Evolutionary conservation across 2,329 filamentous ascomycete species (phyloP).

Genomic region (Thermothelomyces thermophilus): DNA sequence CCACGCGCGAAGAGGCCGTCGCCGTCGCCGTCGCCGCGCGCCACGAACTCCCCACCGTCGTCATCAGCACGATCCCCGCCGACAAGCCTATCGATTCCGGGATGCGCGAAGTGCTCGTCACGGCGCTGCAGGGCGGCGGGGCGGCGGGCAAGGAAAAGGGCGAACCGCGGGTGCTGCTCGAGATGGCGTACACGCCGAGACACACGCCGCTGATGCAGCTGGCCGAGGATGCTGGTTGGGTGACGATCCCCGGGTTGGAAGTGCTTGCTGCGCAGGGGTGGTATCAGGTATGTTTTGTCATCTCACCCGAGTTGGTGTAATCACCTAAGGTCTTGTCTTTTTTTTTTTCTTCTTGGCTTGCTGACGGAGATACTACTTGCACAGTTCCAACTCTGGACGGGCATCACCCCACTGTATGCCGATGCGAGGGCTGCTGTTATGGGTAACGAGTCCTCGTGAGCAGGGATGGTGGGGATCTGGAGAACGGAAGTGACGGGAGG

Average conservation of each 20-base stretch:
- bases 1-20: slow-evolving; percentile 42
- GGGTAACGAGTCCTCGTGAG: slow-evolving; percentile 27
- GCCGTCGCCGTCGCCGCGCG: slow-evolving; percentile 41
- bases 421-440: slow-evolving; percentile 59
- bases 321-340: too few species aligned
- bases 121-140: slow-evolving; percentile 38
- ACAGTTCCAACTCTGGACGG: slow-evolving; percentile 79
- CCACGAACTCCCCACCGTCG: slow-evolving; percentile 55
- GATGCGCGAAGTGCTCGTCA: slow-evolving; percentile 59
- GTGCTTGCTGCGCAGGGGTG: slow-evolving; percentile 83
- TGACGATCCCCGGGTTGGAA: slow-evolving; percentile 78
- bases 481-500: too few species aligned
- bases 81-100: slow-evolving; percentile 71
- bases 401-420: slow-evolving; percentile 65
- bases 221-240: slow-evolving; percentile 72
- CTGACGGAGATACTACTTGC: neutral
- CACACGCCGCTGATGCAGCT: slow-evolving; percentile 80
- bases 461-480: neutral
- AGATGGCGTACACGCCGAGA: slow-evolving; percentile 93
- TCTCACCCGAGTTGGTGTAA: too few species aligned
- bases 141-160: slow-evolving; percentile 26
- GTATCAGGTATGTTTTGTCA: slow-evolving; percentile 60
- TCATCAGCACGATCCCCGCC: slow-evolving; percentile 86
- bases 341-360: neutral
- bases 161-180: slow-evolving; percentile 60